Conservation (phyloP, 176 grass and related monocot genomes). For the Oryza punctata region DNA sequence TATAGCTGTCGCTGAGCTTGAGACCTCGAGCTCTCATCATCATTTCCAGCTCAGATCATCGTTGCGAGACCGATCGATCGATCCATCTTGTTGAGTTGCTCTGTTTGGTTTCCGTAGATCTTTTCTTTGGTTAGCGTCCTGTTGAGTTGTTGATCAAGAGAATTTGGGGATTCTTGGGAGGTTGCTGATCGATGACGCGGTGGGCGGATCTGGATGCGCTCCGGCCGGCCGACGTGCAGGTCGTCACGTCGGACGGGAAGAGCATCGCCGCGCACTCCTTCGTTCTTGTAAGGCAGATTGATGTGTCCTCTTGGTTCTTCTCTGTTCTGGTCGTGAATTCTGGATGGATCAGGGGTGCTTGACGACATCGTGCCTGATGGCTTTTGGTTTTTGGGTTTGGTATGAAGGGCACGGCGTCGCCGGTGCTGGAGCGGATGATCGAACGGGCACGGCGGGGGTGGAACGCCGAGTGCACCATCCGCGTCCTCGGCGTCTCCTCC, state of each 20-base stretch:
- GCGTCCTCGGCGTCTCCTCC: conserved; percentile 54
- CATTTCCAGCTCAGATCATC: background rate
- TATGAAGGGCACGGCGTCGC: conserved; percentile 59
- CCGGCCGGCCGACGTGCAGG: conserved; percentile 51
- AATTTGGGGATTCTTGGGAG: background rate
- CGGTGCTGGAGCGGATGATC: conserved; percentile 82
- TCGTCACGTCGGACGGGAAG: conserved; percentile 78
- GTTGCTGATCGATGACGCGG: conserved; percentile 1
- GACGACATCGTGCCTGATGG: background rate
- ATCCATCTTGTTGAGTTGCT: background rate
- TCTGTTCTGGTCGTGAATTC: background rate
- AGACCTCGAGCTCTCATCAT: background rate
- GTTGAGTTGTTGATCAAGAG: background rate
- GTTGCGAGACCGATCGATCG: background rate
- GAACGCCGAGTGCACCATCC: conserved; percentile 45
- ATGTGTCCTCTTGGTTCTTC: background rate
- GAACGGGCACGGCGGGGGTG: conserved; percentile 39
- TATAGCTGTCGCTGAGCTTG: conserved; percentile 29
- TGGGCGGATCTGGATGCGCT: conserved; percentile 37
- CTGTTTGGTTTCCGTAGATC: background rate
- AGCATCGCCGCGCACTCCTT: conserved; percentile 72
- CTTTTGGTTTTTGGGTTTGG: background rate
- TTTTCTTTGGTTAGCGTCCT: background rate
- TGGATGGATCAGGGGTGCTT: background rate
- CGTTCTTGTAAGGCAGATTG: conserved; percentile 58